Conservation (phyloP, 2,329 filamentous ascomycete genomes). For the Colletotrichum melonis region DNA sequence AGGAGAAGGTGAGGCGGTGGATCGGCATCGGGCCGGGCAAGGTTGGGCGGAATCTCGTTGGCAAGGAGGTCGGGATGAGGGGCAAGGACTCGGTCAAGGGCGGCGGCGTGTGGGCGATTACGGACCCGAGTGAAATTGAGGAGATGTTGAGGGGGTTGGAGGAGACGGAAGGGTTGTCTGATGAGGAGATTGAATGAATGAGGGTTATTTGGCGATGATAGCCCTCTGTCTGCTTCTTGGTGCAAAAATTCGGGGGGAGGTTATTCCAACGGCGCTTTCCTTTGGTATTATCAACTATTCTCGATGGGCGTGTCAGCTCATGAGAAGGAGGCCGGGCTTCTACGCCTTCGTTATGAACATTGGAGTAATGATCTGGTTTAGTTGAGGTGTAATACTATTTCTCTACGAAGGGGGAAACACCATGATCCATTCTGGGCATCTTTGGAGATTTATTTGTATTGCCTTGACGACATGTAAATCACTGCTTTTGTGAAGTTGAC, state of each 20-base stretch:
- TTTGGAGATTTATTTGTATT: too few species aligned
- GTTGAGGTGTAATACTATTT: slow-evolving; percentile 6
- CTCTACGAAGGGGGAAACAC: neutral
- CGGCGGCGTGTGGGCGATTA: slow-evolving; percentile 93
- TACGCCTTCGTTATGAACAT: neutral
- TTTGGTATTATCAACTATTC: neutral
- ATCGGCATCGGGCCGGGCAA: slow-evolving; percentile 94
- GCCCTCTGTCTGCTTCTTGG: neutral
- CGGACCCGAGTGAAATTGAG: slow-evolving; percentile 80
- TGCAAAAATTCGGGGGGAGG: neutral
- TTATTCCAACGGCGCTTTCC: neutral
- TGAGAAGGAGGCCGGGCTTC: neutral
- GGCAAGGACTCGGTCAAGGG: slow-evolving; percentile 83
- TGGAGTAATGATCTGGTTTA: slow-evolving; percentile 12
- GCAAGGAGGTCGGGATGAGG: slow-evolving; percentile 92
- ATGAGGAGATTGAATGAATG: slow-evolving; percentile 56
- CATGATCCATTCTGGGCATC: too few species aligned
- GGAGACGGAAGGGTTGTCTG: slow-evolving; percentile 67
- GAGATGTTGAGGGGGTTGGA: slow-evolving; percentile 74
- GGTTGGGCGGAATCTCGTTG: slow-evolving; percentile 91
- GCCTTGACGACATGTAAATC: neutral
- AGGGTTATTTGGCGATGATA: too few species aligned
- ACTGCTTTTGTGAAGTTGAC: neutral
- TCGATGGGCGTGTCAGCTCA: neutral
- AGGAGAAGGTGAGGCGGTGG: slow-evolving; percentile 85